Conservation (phyloP, 192 early-diverging fungal species). For the Coemansia asiatica region DNA sequence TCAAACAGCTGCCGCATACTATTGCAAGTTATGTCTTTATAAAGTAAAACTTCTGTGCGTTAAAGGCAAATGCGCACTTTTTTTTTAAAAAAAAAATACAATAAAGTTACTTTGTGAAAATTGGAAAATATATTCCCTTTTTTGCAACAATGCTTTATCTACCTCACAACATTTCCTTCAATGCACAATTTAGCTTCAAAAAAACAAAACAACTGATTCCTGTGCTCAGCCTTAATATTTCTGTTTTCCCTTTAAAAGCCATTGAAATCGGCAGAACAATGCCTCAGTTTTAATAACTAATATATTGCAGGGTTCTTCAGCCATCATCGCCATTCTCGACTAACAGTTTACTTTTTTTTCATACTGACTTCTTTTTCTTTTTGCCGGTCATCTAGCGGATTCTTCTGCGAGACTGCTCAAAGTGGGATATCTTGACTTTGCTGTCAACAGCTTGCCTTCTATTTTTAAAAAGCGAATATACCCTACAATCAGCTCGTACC, state of each 20-base stretch:
- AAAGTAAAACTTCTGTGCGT: neutral
- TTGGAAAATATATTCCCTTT: neutral
- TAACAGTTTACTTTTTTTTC: constrained; percentile 4
- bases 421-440: neutral
- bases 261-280: constrained; percentile 2
- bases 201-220: neutral
- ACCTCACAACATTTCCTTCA: neutral
- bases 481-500: neutral
- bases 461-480: neutral
- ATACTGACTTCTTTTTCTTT: constrained; percentile 8
- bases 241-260: constrained; percentile 1
- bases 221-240: neutral
- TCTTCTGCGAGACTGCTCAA: neutral
- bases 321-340: constrained; percentile 4
- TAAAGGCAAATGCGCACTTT: neutral
- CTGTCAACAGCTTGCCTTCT: neutral
- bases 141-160: neutral
- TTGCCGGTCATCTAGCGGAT: neutral
- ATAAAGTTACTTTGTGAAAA: neutral
- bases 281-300: neutral
- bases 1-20: neutral
- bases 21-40: neutral
- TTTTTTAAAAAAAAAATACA: neutral
- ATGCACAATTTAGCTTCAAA: neutral
- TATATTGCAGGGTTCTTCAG: constrained; percentile 10